phyloP scores from a whole-genome alignment of 1,284 basidiomycete species.

The Tylopilus orsonianus region DNA sequence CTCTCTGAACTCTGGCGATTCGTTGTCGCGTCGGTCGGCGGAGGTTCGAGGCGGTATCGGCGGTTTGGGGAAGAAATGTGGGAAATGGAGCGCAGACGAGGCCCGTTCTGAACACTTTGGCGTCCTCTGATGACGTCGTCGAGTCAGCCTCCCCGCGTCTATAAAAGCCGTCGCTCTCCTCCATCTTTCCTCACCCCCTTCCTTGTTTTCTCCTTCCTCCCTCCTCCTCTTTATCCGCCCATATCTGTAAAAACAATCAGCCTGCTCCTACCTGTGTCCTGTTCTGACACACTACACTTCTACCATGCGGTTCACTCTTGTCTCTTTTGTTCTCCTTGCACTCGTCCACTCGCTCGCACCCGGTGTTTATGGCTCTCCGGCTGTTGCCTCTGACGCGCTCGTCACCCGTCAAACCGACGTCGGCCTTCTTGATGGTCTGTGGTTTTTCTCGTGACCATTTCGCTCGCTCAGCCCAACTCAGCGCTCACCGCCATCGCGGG shows the following conservation, averaged over 20 bases:
- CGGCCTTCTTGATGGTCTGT: too few species aligned
- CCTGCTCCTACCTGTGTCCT: constrained; percentile 24
- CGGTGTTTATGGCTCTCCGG: constrained; percentile 17
- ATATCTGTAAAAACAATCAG: constrained; percentile 19
- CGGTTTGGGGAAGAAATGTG: constrained; percentile 48
- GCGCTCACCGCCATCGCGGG: too few species aligned
- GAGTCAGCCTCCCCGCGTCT: constrained; percentile 6
- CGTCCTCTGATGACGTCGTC: constrained; percentile 23
- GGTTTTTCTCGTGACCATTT: background rate
- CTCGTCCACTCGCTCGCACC: constrained; percentile 33
- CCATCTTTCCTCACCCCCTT: constrained; percentile 11
- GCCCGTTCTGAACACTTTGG: constrained; percentile 19
- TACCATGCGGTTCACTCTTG: constrained; percentile 39
- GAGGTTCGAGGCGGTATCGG: constrained; percentile 12
- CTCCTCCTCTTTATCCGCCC: constrained; percentile 14
- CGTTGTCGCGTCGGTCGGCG: constrained; percentile 13
- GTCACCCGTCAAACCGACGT: constrained; percentile 15
- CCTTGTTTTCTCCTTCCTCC: constrained; percentile 4
- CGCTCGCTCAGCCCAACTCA: constrained; percentile 8
- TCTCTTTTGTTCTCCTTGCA: constrained; percentile 39
- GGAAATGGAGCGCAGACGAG: constrained; percentile 58
- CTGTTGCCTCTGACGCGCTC: constrained; percentile 5
- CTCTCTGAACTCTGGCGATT: constrained; percentile 47
- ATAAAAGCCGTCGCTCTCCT: constrained; percentile 25
- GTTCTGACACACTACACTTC: constrained; percentile 28